Evolutionary conservation across 768 basidiomycete species (phyloP).

Genomic region (Agrocybe pediades): DNA sequence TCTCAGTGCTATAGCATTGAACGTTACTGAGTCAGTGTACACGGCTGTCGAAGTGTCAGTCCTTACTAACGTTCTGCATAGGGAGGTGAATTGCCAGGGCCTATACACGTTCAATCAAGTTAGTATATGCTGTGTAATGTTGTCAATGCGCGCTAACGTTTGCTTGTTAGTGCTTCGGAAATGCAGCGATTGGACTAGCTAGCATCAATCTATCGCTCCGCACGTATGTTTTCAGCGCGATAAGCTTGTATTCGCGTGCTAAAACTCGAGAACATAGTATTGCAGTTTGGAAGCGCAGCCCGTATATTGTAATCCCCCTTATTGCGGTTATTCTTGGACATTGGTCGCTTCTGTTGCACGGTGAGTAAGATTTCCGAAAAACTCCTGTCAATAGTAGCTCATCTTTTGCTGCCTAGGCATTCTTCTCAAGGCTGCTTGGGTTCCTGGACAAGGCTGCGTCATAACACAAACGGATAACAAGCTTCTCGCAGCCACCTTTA

Average conservation of each 20-base stretch:
- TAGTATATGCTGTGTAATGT: conserved; percentile 4
- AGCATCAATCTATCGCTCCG: conserved; percentile 71
- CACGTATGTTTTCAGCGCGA: conserved; percentile 45
- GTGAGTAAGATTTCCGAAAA: conserved; percentile 29
- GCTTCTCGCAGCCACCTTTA: conserved; percentile 66
- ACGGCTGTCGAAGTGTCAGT: neutral
- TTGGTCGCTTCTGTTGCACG: conserved; percentile 72
- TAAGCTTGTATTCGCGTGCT: conserved; percentile 10
- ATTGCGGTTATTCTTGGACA: conserved; percentile 63
- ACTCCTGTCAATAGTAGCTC: neutral
- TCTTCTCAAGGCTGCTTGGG: conserved; percentile 61
- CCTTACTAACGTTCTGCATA: neutral
- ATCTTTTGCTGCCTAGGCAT: conserved; percentile 41
- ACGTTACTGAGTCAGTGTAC: conserved; percentile 49
- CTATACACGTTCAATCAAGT: conserved; percentile 71
- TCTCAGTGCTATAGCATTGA: conserved; percentile 56
- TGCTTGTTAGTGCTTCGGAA: conserved; percentile 50
- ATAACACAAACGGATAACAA: conserved; percentile 61
- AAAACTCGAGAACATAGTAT: conserved; percentile 42
- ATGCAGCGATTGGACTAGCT: conserved; percentile 67
- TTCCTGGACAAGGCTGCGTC: conserved; percentile 48
- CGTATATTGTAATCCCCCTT: conserved; percentile 53
- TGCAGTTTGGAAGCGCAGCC: conserved; percentile 67
- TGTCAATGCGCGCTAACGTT: neutral
- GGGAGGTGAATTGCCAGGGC: conserved; percentile 53